phyloP scores from a whole-genome alignment of 2,329 filamentous ascomycete species.

The Aureobasidium lini region DNA sequence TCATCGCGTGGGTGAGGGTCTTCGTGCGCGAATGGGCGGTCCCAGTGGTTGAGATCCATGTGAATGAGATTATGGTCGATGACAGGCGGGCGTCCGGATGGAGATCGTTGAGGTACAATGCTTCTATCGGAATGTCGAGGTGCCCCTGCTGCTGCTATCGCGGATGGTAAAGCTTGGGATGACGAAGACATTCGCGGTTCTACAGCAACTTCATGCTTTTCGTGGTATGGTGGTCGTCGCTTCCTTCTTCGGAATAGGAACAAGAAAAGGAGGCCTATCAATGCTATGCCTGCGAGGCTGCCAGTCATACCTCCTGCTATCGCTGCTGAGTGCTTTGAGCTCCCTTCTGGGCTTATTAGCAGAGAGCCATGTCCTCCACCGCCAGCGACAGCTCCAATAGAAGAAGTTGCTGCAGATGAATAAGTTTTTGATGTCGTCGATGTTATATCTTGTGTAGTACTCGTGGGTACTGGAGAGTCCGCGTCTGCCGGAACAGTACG shows the following conservation, averaged over 20 bases:
- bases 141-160: not conserved
- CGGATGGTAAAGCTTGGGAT: not conserved
- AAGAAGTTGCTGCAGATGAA: not conserved
- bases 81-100: slow-evolving; percentile 1
- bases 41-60: slow-evolving; percentile 27
- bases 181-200: slow-evolving; percentile 4
- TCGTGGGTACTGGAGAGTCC: not conserved
- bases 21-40: slow-evolving; percentile 24
- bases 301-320: slow-evolving; percentile 15
- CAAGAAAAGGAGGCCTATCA: slow-evolving; percentile 11
- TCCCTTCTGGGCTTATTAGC: not conserved
- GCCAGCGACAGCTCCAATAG: not conserved
- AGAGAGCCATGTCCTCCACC: not conserved
- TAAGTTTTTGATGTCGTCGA: not conserved
- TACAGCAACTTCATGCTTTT: not conserved
- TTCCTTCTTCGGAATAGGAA: slow-evolving; percentile 13
- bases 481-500: not conserved
- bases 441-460: not conserved
- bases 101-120: not conserved
- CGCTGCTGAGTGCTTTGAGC: not conserved
- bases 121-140: not conserved
- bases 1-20: slow-evolving; percentile 24
- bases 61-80: slow-evolving; percentile 29
- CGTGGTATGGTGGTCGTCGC: not conserved
- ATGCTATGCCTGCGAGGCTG: slow-evolving; percentile 11